phyloP scores from a whole-genome alignment of 2,329 filamentous ascomycete genomes.

The Ceratocystiopsis brevicomis region DNA sequence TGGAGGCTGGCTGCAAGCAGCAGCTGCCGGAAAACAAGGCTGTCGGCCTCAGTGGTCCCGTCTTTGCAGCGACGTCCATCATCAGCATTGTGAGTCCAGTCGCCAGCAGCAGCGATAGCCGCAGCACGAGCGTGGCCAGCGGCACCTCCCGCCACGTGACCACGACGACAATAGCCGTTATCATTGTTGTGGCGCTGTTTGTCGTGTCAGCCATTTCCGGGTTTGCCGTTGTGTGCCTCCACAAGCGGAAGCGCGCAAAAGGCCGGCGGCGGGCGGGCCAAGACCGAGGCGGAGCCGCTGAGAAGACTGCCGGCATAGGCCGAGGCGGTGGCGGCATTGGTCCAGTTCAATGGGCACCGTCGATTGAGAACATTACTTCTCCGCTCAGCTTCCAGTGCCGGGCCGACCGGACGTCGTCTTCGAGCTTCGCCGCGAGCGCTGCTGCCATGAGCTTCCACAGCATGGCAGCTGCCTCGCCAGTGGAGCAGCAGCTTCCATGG shows the following conservation, averaged over 20 bases:
- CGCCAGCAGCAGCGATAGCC: conserved; percentile 6
- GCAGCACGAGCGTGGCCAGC: conserved; percentile 1
- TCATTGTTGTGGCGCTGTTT: conserved; percentile 22
- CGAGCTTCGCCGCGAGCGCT: neutral
- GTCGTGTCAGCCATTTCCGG: conserved; percentile 20
- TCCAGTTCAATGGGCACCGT: neutral
- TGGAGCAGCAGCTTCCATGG: neutral
- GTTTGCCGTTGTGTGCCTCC: conserved; percentile 25
- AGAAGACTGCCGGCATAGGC: neutral
- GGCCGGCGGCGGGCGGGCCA: conserved; percentile 12
- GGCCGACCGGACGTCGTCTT: neutral
- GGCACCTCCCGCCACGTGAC: conserved; percentile 12
- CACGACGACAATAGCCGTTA: conserved; percentile 24
- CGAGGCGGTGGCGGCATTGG: neutral
- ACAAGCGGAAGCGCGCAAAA: conserved; percentile 22
- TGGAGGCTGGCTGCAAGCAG: conserved; percentile 32
- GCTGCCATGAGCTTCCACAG: neutral
- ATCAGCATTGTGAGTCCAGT: conserved; percentile 19
- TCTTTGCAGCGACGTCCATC: conserved; percentile 10
- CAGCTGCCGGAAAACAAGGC: conserved; percentile 17
- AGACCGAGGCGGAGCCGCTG: conserved; percentile 3
- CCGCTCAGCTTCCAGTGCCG: conserved; percentile 5
- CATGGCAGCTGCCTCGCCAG: neutral
- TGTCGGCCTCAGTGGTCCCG: conserved; percentile 14
- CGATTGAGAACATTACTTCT: conserved; percentile 2